Evolutionary conservation across 108 stramenopile genomes (phyloP).

Genomic region (Pseudonitzschia pungens): DNA sequence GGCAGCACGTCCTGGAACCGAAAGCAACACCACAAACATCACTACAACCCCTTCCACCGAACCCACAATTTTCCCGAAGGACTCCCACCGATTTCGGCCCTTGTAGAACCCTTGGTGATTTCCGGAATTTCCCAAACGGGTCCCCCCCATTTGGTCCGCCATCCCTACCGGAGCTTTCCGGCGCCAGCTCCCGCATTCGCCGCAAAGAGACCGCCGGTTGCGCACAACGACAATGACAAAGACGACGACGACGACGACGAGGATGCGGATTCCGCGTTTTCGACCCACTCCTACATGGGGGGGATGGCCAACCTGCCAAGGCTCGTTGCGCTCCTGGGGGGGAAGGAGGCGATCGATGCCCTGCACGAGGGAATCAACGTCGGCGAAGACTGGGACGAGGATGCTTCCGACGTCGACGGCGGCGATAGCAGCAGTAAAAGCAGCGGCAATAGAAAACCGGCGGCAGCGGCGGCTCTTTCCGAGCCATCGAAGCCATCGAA

Average conservation of each 20-base stretch:
- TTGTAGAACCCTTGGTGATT: conserved; percentile 7
- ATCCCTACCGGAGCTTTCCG: not conserved
- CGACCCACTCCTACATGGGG: not conserved
- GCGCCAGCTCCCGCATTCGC: not conserved
- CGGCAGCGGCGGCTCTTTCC: too few relatives aligned
- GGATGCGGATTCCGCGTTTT: not conserved
- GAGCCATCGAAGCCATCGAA: too few relatives aligned
- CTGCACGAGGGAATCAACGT: not conserved
- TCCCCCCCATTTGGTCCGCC: conserved; percentile 10
- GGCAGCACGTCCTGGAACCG: conserved; percentile 1
- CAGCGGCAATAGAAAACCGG: not conserved
- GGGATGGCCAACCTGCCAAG: not conserved
- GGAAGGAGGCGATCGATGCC: not conserved
- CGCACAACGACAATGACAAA: not conserved
- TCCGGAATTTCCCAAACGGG: conserved; percentile 19
- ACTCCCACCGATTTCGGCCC: conserved; percentile 25
- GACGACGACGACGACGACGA: not conserved
- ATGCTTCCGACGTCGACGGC: too few relatives aligned
- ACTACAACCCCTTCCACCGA: not conserved
- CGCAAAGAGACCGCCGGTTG: not conserved
- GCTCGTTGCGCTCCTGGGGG: not conserved
- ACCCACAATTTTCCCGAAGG: not conserved
- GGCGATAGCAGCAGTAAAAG: not conserved
- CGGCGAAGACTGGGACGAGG: too few relatives aligned
- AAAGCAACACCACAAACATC: not conserved